Evolutionary conservation across 495 filamentous ascomycete species (phyloP), one percentile per base, ranked within the genome.

Genomic region (Penicillium paxilli): DNA sequence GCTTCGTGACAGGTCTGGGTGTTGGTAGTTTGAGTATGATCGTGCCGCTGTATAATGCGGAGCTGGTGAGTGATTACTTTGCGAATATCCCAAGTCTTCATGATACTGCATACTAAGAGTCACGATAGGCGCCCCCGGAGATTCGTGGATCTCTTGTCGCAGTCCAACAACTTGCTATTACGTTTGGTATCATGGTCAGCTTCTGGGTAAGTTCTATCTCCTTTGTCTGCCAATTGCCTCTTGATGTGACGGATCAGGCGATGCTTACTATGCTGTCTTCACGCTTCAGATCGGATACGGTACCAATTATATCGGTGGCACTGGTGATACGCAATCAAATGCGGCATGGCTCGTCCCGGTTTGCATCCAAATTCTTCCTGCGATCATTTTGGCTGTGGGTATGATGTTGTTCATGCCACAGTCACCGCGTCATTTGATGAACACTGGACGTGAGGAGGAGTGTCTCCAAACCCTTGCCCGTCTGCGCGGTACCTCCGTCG

Each of bases 321-420:
- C 69, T 3, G 78, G 79, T 0, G 66, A 49, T 0, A 53, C 53
- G 1, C 77, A 81, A 37, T 68, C 66, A 4, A 49, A 71, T 19
- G 68, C 75, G 0, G 73, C 77, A 1, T 82, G 77, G 79, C 54
- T 72, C 16, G 33, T 80, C 9, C 76, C 75, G 5, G 57, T 78
- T 38, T 69, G 67, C 8, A 66, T 81, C 20, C 78, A 80, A 44
- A 60, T 75, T 11, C 53, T 77, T 1, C 77, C 77, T 0, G 73
- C 76, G 5, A 21, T 74, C 6, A 41, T 73, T 19, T 68, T 81
- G n/a, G 67, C 62, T 3, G 48, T 59, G 21, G 77, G 77, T 5
- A 70, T 77, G 62, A 58, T 72, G 45, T 61, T 88, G 40, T 90
- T 90, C 67, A 82, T 94, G 88, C 90, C 89, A 3, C 90, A 89